Evolutionary conservation across 2,329 filamentous ascomycete species (phyloP).

Genomic region (Colletotrichum coccodes): DNA sequence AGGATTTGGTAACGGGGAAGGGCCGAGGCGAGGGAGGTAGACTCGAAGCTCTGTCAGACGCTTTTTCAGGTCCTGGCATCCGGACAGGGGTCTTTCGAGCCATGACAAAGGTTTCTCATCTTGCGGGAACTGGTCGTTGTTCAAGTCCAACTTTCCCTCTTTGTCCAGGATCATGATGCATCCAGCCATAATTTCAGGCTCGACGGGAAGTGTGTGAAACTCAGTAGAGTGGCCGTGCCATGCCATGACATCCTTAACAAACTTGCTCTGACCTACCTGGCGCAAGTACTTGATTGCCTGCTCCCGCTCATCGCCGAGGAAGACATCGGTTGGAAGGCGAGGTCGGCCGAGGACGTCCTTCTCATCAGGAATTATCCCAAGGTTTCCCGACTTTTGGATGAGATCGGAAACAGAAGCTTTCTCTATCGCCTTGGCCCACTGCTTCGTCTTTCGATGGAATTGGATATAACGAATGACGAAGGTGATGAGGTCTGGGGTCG

Average conservation of each 20-base stretch:
- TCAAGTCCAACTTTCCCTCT: neutral
- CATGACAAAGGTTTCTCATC: neutral
- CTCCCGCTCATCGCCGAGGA: slow-evolving; percentile 33
- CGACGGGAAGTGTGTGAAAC: slow-evolving; percentile 39
- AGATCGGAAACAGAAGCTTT: slow-evolving; percentile 8
- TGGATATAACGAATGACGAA: slow-evolving; percentile 20
- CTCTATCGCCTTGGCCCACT: slow-evolving; percentile 14
- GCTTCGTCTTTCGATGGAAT: neutral
- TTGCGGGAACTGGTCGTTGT: neutral
- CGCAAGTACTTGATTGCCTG: slow-evolving; percentile 35
- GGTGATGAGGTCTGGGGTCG: neutral
- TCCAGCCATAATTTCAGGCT: slow-evolving; percentile 35
- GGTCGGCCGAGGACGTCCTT: slow-evolving; percentile 34
- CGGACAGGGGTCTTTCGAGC: neutral
- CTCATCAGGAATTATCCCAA: slow-evolving; percentile 28
- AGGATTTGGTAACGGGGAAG: neutral
- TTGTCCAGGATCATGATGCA: neutral
- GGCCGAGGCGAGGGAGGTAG: neutral
- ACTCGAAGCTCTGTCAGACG: neutral
- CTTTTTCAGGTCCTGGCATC: neutral
- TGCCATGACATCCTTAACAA: slow-evolving; percentile 25
- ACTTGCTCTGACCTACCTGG: neutral
- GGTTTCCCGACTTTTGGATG: slow-evolving; percentile 13
- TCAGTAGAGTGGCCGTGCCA: slow-evolving; percentile 31
- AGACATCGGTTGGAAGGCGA: slow-evolving; percentile 36